These are phyloP conservation scores for Moricandia arvensis DNA, from an alignment of 345 rosid genomes.

Conservation along the genomic window DNA sequence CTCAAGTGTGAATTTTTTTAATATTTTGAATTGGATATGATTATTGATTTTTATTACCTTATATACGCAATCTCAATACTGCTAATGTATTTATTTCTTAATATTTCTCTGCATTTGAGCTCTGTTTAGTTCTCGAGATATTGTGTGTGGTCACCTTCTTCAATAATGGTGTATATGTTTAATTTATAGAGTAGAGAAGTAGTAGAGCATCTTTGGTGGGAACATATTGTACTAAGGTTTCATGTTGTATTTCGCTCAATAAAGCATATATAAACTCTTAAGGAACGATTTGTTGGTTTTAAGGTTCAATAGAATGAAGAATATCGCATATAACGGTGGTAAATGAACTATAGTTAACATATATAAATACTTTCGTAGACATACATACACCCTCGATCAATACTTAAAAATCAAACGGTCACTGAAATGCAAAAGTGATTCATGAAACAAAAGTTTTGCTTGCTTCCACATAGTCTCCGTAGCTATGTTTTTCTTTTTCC, in stretches of 20 bases:
- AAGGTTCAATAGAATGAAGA: background rate
- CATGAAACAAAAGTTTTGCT: constrained; percentile 36
- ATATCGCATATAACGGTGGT: background rate
- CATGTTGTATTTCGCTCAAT: background rate
- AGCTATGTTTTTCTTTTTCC: too few species aligned
- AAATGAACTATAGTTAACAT: background rate
- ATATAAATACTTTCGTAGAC: background rate
- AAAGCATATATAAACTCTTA: background rate
- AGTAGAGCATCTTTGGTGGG: background rate
- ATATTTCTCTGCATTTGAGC: background rate
- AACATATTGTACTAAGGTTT: background rate
- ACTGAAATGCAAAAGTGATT: constrained; percentile 7
- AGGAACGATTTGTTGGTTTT: background rate
- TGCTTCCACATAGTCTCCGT: constrained; percentile 49
- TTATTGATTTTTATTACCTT: background rate
- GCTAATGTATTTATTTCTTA: background rate
- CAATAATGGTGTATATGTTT: background rate
- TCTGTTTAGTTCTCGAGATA: background rate
- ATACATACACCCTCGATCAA: constrained; percentile 1
- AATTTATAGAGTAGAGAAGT: background rate
- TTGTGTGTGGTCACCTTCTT: background rate
- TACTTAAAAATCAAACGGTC: background rate
- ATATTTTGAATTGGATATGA: too few species aligned
- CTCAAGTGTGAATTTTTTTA: background rate
- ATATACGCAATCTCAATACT: background rate